Base-by-base conservation (phyloP, 2,329 filamentous ascomycete species). In the Malbranchea zuffiana region DNA sequence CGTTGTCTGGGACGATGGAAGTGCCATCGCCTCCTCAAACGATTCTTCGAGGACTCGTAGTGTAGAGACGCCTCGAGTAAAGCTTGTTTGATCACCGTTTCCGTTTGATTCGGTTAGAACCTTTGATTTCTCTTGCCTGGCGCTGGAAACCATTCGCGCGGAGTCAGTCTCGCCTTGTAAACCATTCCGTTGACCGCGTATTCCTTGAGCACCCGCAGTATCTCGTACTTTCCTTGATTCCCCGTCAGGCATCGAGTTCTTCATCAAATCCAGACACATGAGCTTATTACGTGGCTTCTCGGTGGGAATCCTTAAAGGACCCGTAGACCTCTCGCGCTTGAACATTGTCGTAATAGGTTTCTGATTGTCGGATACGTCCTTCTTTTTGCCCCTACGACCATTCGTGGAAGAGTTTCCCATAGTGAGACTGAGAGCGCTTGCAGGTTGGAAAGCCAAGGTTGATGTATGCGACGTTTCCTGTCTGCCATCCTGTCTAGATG, bases 211-310 rank as follows among this genome's bases (percentile, higher is more conserved):
- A 27, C 10, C 16, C 23, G 11, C 21, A 20, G 16, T 16, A 12
- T 19, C 3, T 32, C 20, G n/a, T n/a, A 21, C 17, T 33, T 11
- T 20, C 5, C 4, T 12, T 3, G 35, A 12, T 23, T n/a, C 2
- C 5, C 25, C 27, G 13, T 11, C n/a, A 1, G 6, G 15, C 13
- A 4, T 28, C 5, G 26, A 8, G 6, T 24, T 12, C n/a, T 30
- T 40, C 7, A 13, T 30, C 20, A 62, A 43, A 15, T 57, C 59
- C 35, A 50, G 52, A 42, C 63, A 66, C 54, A 66, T 60, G 19
- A 67, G 39, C 39, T 65, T 66, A n/a, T 49, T 58, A 10, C 62
- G 57, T 5, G 61, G 60, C 33, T 59, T 61, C 21, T 50, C 48
- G 11, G 43, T 47, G 1, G 50, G 46, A 15, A 63, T 47, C 10